Evolutionary conservation across 1,139 yeast species (phyloP).

Genomic region (Candida sp.): DNA sequence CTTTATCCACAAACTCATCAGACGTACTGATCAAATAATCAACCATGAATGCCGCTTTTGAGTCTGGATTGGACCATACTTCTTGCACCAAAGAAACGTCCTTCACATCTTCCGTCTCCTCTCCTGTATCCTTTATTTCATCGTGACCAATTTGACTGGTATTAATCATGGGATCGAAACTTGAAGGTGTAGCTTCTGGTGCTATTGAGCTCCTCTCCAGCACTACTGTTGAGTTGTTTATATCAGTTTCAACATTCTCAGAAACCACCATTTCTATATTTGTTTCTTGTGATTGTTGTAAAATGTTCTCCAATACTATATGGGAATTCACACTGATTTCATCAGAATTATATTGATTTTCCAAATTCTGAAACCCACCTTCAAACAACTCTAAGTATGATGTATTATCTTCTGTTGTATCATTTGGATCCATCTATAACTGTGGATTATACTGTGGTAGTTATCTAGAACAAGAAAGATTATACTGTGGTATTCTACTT

Average conservation of each 20-base stretch:
- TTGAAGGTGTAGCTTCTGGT: neutral
- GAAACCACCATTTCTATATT: neutral
- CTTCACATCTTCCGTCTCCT: neutral
- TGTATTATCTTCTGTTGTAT: neutral
- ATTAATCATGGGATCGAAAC: neutral
- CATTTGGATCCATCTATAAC: conserved; percentile 1
- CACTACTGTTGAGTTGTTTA: neutral
- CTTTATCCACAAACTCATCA: conserved; percentile 20
- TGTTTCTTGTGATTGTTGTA: neutral
- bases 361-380: neutral
- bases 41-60: conserved; percentile 7
- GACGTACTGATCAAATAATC: conserved; percentile 16
- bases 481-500: no score
- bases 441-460: no score
- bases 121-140: neutral
- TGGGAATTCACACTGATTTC: neutral
- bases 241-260: neutral
- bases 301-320: neutral
- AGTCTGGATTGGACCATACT: neutral
- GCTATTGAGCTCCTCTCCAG: neutral
- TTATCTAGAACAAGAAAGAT: no score
- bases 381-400: conserved; percentile 1
- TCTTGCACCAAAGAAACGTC: neutral
- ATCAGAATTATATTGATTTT: neutral
- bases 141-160: neutral